phyloP scores from a whole-genome alignment of 2,329 filamentous ascomycete genomes.

The Pyrenochaeta sp. region DNA sequence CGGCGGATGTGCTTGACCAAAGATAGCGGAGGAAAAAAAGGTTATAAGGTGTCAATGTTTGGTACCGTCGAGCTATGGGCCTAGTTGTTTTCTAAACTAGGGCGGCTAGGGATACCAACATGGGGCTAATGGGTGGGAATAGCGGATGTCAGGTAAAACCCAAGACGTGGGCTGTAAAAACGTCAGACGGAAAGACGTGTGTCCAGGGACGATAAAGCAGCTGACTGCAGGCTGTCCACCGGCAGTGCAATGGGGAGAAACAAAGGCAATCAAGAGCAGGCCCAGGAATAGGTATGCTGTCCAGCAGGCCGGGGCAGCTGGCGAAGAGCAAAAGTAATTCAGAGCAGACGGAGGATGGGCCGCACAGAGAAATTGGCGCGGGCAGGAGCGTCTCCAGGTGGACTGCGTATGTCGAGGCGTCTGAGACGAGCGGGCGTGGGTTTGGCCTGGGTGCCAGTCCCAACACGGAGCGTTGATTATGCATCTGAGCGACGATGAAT shows the following conservation, averaged over 20 bases:
- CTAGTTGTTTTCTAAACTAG: constrained; percentile 18
- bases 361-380: constrained; percentile 17
- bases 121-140: constrained; percentile 27
- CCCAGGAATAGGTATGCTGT: constrained; percentile 21
- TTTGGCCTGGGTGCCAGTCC: constrained; percentile 34
- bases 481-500: constrained; percentile 46
- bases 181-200: constrained; percentile 31
- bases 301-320: constrained; percentile 13
- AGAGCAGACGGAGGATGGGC: constrained; percentile 17
- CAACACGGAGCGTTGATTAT: constrained; percentile 42
- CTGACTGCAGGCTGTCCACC: constrained; percentile 29
- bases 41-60: constrained; percentile 23
- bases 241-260: constrained; percentile 23
- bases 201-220: constrained; percentile 38
- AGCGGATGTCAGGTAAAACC: constrained; percentile 29
- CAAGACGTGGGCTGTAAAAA: constrained; percentile 27
- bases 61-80: constrained; percentile 18
- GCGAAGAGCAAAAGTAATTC: constrained; percentile 13
- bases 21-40: constrained; percentile 12
- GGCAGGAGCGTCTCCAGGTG: constrained; percentile 15
- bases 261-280: constrained; percentile 17
- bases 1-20: constrained; percentile 15
- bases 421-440: constrained; percentile 28
- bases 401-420: constrained; percentile 29
- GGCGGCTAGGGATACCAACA: constrained; percentile 25